Evolutionary conservation across 1,284 basidiomycete species (phyloP), one percentile per base, ranked within the genome.

Genomic region (Trichosporon asahii): DNA sequence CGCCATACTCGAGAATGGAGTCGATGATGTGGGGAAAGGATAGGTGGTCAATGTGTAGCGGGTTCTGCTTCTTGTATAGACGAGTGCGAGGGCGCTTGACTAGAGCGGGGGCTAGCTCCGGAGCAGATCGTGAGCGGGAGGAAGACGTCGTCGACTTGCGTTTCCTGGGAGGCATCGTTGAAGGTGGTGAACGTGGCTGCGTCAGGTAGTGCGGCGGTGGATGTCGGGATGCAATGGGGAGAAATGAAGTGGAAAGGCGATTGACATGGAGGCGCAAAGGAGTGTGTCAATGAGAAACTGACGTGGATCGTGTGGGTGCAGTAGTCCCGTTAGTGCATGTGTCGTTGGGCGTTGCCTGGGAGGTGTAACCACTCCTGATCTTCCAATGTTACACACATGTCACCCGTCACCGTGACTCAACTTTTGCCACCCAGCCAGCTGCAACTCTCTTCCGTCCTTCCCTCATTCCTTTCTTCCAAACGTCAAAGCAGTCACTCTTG

Each of bases 11-110:
- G 64, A 66, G 23, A 71, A 65, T 9, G 69, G 65, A 5, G 68
- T 49, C 14, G 66, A 60, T 44, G 73, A 27, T 21, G 69, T 53
- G n/a, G 64, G 65, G 29, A 67, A 60, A 40, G 27, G 21, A 60
- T 4, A 8, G 14, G 57, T 60, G 57, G 57, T 60, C 57, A 25
- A 60, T 60, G 57, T 18, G n/a, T 1, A 31, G 57, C 27, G 57
- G 57, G 57, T 60, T 60, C 57, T 60, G 9, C 29, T 33, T 60
- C 27, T 31, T 60, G 57, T 31, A 60, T 25, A 60, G 8, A 29
- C 57, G 57, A 5, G 57, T 60, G 29, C 57, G 29, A 18, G 57
- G 57, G 27, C 57, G 57, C 27, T 60, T 60, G 21, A 29, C 57
- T 21, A 15, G 27, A 18, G 53, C 53, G 35, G 35, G 8, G 12